Evolutionary conservation across 208 protist species (phyloP).

Genomic region (Trypanosoma scelopori): DNA sequence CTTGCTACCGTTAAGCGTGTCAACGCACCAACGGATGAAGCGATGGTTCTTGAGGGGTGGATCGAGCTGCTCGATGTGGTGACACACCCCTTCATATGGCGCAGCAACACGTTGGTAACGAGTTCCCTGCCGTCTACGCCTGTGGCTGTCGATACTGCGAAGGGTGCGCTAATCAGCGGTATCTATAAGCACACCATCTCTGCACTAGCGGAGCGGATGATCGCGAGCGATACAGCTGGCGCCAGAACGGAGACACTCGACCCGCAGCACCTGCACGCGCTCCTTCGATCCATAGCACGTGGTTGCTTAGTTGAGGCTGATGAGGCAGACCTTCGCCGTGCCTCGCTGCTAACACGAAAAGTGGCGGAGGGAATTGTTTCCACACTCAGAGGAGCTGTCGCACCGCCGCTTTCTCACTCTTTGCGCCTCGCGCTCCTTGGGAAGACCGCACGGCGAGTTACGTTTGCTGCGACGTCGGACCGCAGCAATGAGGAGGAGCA

Average conservation of each 20-base stretch:
- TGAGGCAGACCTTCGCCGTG: constrained; percentile 14
- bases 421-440: constrained; percentile 11
- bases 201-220: constrained; percentile 11
- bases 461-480: background rate
- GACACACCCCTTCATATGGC: constrained; percentile 29
- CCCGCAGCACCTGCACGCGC: constrained; percentile 12
- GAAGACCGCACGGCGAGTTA: background rate
- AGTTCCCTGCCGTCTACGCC: background rate
- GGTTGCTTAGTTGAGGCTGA: background rate
- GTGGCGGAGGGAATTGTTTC: constrained; percentile 10
- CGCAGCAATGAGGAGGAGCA: background rate
- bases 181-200: background rate
- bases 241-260: constrained; percentile 12
- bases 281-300: constrained; percentile 7
- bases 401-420: constrained; percentile 8
- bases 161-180: background rate
- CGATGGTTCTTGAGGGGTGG: constrained; percentile 19
- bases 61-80: constrained; percentile 28
- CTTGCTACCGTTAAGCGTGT: constrained; percentile 11
- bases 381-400: constrained; percentile 12
- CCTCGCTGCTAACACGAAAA: background rate
- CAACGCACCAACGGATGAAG: background rate
- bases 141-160: background rate
- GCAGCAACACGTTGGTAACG: constrained; percentile 1
- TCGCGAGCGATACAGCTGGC: background rate